Percentiles rank a stretch among this genome's conserved stretches.
Conservation (phyloP, 1,139 yeast species). For the Geotrichum armillariae region DNA sequence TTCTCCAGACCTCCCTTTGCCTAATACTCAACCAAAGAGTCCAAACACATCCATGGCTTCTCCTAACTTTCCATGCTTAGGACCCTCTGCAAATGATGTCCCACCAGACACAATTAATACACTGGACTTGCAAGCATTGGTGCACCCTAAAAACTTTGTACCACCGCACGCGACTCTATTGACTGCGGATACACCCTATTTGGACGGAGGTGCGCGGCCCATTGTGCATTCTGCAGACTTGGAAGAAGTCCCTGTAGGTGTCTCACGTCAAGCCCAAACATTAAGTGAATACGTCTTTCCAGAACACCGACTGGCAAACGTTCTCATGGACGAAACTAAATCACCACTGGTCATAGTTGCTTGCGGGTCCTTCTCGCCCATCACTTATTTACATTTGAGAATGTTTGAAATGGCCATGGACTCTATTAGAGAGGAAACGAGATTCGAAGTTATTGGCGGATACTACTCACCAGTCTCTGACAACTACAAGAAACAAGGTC, state of each 20-base stretch:
- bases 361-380: slow-evolving; percentile 96
- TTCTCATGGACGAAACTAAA: slow-evolving; percentile 71
- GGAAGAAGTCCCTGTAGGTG: slow-evolving; percentile 95
- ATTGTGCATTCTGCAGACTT: slow-evolving; percentile 73
- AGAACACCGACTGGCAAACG: slow-evolving; percentile 74
- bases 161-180: slow-evolving; percentile 5
- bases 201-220: slow-evolving; percentile 34
- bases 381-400: slow-evolving; percentile 88
- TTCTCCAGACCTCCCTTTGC: too few species aligned
- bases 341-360: slow-evolving; percentile 93
- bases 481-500: slow-evolving; percentile 88
- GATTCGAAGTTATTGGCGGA: slow-evolving; percentile 95
- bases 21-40: too few species aligned
- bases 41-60: slow-evolving; percentile 13
- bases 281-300: slow-evolving; percentile 77
- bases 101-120: slow-evolving; percentile 22
- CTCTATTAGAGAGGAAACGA: slow-evolving; percentile 86
- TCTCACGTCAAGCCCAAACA: slow-evolving; percentile 77
- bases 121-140: slow-evolving; percentile 11
- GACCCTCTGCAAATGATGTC: slow-evolving; percentile 22
- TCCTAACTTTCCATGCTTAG: slow-evolving; percentile 21
- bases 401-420: slow-evolving; percentile 99
- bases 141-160: slow-evolving; percentile 18
- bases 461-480: slow-evolving; percentile 97
- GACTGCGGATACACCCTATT: slow-evolving; percentile 10